These are phyloP conservation scores for Gossypium schwendimanii DNA, from an alignment of 441 rosid genomes.

Conservation along the genomic window DNA sequence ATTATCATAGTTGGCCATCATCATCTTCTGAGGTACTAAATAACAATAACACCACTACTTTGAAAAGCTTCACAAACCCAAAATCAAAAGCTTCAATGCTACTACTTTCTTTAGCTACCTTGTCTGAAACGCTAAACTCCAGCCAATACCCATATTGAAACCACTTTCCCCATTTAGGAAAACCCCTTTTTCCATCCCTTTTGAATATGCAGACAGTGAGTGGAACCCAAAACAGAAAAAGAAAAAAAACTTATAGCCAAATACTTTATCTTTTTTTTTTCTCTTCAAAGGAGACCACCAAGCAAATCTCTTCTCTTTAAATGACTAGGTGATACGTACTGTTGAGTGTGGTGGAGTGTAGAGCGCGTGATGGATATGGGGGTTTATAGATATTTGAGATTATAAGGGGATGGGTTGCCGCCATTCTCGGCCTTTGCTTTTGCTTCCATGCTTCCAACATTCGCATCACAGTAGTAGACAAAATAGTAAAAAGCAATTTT, in stretches of 20 bases:
- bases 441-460: constrained; percentile 88
- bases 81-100: constrained; percentile 18
- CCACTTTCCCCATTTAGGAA: constrained; percentile 15
- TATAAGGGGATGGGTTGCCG: constrained; percentile 45
- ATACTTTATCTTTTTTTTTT: neutral
- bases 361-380: constrained; percentile 12
- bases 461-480: constrained; percentile 51
- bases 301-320: neutral
- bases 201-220: neutral
- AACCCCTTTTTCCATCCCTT: constrained; percentile 2
- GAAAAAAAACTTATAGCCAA: neutral
- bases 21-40: constrained; percentile 11
- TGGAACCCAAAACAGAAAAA: neutral
- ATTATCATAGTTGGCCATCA: constrained; percentile 26
- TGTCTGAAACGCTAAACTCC: constrained; percentile 30
- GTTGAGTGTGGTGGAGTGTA: neutral
- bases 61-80: constrained; percentile 19
- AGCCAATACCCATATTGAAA: constrained; percentile 22
- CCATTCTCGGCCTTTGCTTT: constrained; percentile 41
- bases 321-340: constrained; percentile 1
- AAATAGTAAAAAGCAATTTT: constrained; percentile 22
- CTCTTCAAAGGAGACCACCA: neutral
- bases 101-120: constrained; percentile 18
- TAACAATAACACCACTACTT: constrained; percentile 19
- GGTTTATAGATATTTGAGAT: constrained; percentile 13